Evolutionary conservation across 352 stramenopile genomes (phyloP).

Genomic region (Pythium grandisporangium): DNA sequence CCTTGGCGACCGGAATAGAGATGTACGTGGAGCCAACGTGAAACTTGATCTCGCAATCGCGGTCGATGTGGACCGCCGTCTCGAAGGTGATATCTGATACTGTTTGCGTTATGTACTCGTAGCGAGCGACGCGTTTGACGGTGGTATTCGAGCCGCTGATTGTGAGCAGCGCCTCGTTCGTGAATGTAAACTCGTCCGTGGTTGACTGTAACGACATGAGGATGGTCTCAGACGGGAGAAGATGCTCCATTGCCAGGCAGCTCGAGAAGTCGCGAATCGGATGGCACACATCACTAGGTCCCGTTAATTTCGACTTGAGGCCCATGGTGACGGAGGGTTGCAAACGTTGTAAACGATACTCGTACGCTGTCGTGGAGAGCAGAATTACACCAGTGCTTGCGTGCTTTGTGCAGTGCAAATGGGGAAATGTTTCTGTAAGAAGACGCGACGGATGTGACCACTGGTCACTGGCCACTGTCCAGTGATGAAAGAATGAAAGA

Average conservation of each 20-base stretch:
- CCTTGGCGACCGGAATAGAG: conserved; percentile 20
- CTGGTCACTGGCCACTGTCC: no score
- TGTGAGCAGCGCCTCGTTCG: conserved; percentile 5
- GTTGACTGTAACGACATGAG: conserved; percentile 9
- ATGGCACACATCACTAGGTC: background rate
- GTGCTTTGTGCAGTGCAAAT: no score
- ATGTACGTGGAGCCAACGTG: conserved; percentile 13
- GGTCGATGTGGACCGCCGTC: conserved; percentile 31
- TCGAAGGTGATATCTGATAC: conserved; percentile 26
- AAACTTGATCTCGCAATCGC: conserved; percentile 37
- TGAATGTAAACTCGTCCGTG: conserved; percentile 13
- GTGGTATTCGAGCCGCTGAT: conserved; percentile 8
- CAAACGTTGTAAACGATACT: no score
- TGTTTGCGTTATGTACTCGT: conserved; percentile 18
- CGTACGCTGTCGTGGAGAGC: no score
- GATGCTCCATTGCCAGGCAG: background rate
- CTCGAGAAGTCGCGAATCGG: background rate
- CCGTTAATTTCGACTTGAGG: no score
- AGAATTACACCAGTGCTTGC: no score
- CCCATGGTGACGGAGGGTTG: no score
- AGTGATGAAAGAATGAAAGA: no score
- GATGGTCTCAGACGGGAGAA: background rate
- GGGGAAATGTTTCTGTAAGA: no score
- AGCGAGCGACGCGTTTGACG: conserved; percentile 18
- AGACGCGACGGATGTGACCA: no score